Evolutionary conservation across 805 yeast species (phyloP).

Genomic region (Wickerhamomyces rabaulensis): DNA sequence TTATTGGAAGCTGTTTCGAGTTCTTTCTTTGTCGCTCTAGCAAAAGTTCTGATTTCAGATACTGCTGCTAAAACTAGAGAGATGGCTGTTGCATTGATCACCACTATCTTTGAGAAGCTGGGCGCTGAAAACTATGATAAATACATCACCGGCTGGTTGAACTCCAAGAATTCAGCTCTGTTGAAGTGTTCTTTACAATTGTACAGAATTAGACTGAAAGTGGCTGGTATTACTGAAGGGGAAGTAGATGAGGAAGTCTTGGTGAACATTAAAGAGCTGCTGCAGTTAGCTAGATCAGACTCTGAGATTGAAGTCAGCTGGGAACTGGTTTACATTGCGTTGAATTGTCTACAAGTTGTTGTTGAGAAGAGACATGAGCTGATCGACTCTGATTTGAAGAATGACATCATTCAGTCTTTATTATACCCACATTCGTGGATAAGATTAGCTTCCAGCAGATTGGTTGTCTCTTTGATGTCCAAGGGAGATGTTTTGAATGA

Average conservation of each 20-base stretch:
- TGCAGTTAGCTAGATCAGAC: slow-evolving; percentile 32
- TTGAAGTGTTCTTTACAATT: slow-evolving; percentile 70
- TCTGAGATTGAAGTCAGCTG: slow-evolving; percentile 49
- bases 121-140: slow-evolving; percentile 32
- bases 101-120: slow-evolving; percentile 47
- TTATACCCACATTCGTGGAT: slow-evolving; percentile 93
- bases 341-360: slow-evolving; percentile 44
- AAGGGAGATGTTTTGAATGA: slow-evolving; percentile 33
- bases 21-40: slow-evolving; percentile 78
- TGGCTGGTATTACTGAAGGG: slow-evolving; percentile 35
- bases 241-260: slow-evolving; percentile 38
- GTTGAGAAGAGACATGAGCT: slow-evolving; percentile 27
- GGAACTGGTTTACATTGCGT: slow-evolving; percentile 71
- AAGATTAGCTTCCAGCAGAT: slow-evolving; percentile 58
- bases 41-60: slow-evolving; percentile 74
- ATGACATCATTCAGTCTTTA: slow-evolving; percentile 44
- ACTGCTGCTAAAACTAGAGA: slow-evolving; percentile 76
- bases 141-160: slow-evolving; percentile 55
- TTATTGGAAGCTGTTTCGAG: slow-evolving; percentile 56
- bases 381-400: slow-evolving; percentile 30
- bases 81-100: slow-evolving; percentile 64
- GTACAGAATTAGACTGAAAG: slow-evolving; percentile 54
- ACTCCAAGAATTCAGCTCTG: slow-evolving; percentile 42
- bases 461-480: slow-evolving; percentile 48
- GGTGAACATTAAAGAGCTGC: slow-evolving; percentile 26